Evolutionary conservation across 1,284 basidiomycete species (phyloP), one percentile per base, ranked within the genome.

Genomic region (Grifola frondosa): DNA sequence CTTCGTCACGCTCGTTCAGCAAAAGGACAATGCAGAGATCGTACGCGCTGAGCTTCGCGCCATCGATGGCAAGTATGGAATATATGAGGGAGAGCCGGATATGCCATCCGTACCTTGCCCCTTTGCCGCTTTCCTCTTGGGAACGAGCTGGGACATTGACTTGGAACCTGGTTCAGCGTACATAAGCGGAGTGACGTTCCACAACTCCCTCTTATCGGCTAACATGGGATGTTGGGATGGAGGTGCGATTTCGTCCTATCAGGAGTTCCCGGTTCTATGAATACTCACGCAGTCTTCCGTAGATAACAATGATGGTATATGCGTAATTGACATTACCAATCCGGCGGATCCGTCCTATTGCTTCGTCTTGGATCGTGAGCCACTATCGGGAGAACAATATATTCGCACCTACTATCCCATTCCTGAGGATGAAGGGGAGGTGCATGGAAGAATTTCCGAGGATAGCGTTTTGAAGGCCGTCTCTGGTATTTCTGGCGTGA

Each of bases 241-340:
- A 44, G 61, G 66, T 66, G 25, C 31, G 61, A 46, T n/a, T 20
- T 25, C 11, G 9, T 31, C 26, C 32, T 3, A 37, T 6, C 4
- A 17, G 6, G 15, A 35, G 10, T 15, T 17, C 19, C 13, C 12
- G 30, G 29, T 6, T 12, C 30, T 19, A 19, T 33, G 19, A 30
- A 8, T 13, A 9, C n/a, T 32, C 19, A n/a, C n/a, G n/a, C n/a
- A n/a, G 36, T 29, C 33, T 17, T 30, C 11, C 16, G 16, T 43
- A 73, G 70, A 66, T 35, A 70, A 71, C 44, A 60, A 71, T 45
- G 68, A 69, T 26, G 71, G 70, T 0, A 64, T 71, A 8, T 67
- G 70, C 1, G 50, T 73, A 24, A 54, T 73, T 28, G 73, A 74
- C 44, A 53, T 73, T 21, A 69, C 68, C 1, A 59, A 68, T 44